phyloP scores from a whole-genome alignment of 805 yeast genomes.

The Metschnikowia orientalis region DNA sequence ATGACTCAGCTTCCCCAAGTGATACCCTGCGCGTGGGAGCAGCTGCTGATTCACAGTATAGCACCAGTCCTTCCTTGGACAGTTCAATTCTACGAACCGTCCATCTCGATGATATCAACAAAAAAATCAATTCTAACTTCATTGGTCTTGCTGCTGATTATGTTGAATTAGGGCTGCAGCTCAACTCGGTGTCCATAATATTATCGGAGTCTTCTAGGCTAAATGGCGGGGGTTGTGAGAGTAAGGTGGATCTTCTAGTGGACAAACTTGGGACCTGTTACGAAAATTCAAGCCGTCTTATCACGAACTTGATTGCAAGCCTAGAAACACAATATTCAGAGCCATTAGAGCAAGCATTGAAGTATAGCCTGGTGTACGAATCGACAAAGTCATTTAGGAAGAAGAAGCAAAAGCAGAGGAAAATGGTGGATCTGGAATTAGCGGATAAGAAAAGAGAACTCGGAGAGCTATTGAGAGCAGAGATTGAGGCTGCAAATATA shows the following conservation, averaged over 20 bases:
- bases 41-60: neutral
- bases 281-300: slow-evolving; percentile 59
- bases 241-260: slow-evolving; percentile 35
- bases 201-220: slow-evolving; percentile 26
- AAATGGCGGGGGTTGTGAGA: slow-evolving; percentile 21
- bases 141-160: slow-evolving; percentile 59
- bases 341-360: slow-evolving; percentile 69
- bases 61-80: slow-evolving; percentile 1
- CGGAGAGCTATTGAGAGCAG: slow-evolving; percentile 26
- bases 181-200: slow-evolving; percentile 52
- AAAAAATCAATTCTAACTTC: slow-evolving; percentile 50
- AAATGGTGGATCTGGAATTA: slow-evolving; percentile 30
- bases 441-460: slow-evolving; percentile 30
- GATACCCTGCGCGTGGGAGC: no score
- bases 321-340: slow-evolving; percentile 59
- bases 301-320: slow-evolving; percentile 48
- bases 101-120: slow-evolving; percentile 55
- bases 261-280: slow-evolving; percentile 85
- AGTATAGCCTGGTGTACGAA: slow-evolving; percentile 54
- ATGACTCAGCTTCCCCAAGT: no score
- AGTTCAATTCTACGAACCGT: slow-evolving; percentile 19
- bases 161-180: slow-evolving; percentile 65
- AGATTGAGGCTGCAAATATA: slow-evolving; percentile 27
- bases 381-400: slow-evolving; percentile 57
- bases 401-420: slow-evolving; percentile 32